A percentile compares a stretch with the other conserved stretches of the same genome.
Evolutionary conservation across 2,329 filamentous ascomycete genomes (phyloP).

Genomic region (Fusarium mundagurra): DNA sequence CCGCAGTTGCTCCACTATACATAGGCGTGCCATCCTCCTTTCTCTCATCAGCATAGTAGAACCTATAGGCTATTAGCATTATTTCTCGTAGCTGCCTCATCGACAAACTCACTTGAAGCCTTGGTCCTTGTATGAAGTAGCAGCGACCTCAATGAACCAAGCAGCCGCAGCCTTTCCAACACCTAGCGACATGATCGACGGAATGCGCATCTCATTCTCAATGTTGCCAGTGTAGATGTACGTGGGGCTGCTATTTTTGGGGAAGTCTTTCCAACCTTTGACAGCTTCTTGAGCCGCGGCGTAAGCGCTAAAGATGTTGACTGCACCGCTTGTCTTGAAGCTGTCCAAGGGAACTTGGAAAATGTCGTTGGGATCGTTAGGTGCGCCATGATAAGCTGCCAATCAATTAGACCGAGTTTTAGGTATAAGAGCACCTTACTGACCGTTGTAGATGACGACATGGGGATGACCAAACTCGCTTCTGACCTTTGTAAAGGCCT

Average conservation of each 20-base stretch:
- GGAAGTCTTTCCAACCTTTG: neutral
- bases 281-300: constrained; percentile 12
- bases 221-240: constrained; percentile 13
- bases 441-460: constrained; percentile 10
- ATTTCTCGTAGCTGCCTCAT: fast-evolving
- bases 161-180: constrained; percentile 12
- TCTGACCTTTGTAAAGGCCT: neutral
- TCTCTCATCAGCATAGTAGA: constrained; percentile 26
- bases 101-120: neutral
- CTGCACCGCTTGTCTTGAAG: neutral
- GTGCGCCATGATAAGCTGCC: neutral
- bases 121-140: neutral
- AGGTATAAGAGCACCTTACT: too few species aligned
- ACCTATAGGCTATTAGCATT: neutral
- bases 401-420: neutral
- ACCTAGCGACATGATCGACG: neutral
- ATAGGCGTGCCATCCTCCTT: constrained; percentile 6
- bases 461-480: neutral
- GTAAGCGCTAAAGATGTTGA: constrained; percentile 13
- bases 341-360: neutral
- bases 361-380: neutral
- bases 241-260: neutral
- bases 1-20: neutral
- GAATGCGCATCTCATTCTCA: neutral
- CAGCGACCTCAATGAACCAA: neutral